These are phyloP conservation scores for Centaurea solstitialis DNA, from an alignment of 129 eudicot genomes.

Conservation along the genomic window DNA sequence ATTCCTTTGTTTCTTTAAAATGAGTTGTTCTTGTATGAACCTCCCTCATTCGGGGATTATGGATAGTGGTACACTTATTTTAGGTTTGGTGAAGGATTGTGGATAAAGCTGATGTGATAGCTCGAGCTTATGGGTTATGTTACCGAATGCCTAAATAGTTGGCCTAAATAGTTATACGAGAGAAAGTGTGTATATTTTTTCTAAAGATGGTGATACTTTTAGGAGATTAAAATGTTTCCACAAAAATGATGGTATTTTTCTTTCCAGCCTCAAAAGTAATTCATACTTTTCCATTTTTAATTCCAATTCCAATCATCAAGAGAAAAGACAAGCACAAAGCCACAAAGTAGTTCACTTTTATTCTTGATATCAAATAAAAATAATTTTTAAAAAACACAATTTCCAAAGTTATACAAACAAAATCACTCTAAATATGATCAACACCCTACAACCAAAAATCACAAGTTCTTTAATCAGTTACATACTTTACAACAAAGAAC, in stretches of 20 bases:
- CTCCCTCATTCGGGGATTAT: no score
- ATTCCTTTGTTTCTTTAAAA: no score
- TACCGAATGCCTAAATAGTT: no score
- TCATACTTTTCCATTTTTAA: not conserved
- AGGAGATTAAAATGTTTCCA: not conserved
- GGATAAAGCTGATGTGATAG: no score
- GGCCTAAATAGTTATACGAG: no score
- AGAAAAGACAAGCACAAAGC: not conserved
- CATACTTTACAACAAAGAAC: constrained; percentile 23
- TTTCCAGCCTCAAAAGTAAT: constrained; percentile 26
- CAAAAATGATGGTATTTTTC: not conserved
- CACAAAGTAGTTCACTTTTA: not conserved
- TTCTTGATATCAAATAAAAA: not conserved
- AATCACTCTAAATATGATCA: constrained; percentile 1
- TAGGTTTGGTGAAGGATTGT: no score
- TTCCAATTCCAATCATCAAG: not conserved
- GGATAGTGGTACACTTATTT: no score
- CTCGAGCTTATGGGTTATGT: no score
- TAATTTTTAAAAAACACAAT: constrained; percentile 3
- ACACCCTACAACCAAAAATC: constrained; percentile 26
- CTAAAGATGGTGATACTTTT: no score
- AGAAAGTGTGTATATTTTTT: not conserved
- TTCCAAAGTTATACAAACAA: constrained; percentile 24
- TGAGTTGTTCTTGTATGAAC: no score
- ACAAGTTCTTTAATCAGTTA: constrained; percentile 7